Percentiles rank a stretch among this genome's conserved stretches.
Conservation (phyloP, 2,329 filamentous ascomycete species). For the Claviceps sp. region DNA sequence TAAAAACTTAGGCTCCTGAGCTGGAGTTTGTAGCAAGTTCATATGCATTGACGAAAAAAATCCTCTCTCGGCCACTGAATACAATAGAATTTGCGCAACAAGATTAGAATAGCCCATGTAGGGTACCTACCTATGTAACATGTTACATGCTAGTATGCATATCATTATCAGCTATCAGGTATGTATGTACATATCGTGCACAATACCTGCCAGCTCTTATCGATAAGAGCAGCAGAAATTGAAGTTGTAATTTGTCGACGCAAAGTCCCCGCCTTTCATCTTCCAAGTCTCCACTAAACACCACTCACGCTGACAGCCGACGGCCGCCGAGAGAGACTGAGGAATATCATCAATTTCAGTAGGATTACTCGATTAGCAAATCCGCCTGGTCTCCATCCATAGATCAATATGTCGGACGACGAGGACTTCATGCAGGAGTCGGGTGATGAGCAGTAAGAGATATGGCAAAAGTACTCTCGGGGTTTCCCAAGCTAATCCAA, state of each 20-base stretch:
- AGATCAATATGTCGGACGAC: slow-evolving; percentile 34
- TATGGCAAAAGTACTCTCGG: not conserved
- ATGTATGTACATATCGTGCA: too few species aligned
- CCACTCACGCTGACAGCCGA: not conserved
- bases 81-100: too few species aligned
- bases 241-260: too few species aligned
- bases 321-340: not conserved
- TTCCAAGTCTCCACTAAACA: not conserved
- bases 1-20: not conserved
- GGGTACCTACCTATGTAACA: too few species aligned
- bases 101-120: too few species aligned
- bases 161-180: too few species aligned
- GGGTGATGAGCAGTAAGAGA: slow-evolving; percentile 29
- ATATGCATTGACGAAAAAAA: too few species aligned
- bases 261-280: not conserved
- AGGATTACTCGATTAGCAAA: too few species aligned
- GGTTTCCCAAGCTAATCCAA: slow-evolving; percentile 5
- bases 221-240: not conserved
- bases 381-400: too few species aligned
- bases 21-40: not conserved
- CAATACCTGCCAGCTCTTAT: not conserved
- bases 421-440: slow-evolving; percentile 36
- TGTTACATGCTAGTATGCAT: too few species aligned
- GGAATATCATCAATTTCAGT: not conserved
- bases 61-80: too few species aligned